Evolutionary conservation across 345 rosid species (phyloP).

Genomic region (Geranium brycei): DNA sequence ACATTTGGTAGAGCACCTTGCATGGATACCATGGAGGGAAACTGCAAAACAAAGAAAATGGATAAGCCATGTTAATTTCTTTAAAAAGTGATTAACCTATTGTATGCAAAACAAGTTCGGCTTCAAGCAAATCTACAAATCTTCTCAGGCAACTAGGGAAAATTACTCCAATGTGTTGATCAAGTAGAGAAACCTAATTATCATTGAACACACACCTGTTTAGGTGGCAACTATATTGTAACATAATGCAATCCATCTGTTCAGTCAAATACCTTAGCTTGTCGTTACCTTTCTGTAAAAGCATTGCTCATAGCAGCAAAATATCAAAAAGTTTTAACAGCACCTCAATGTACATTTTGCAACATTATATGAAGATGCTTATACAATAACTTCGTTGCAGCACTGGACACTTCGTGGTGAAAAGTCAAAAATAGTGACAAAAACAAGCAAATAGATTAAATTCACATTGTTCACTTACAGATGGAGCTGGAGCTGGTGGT

Average conservation of each 20-base stretch:
- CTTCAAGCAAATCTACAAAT: no score
- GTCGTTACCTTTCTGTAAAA: background rate
- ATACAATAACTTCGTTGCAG: no score
- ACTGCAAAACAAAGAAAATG: conserved; percentile 28
- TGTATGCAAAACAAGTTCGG: background rate
- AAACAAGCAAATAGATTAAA: background rate
- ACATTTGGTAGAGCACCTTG: conserved; percentile 51
- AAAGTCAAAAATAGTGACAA: background rate
- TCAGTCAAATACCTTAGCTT: background rate
- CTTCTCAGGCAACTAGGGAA: background rate
- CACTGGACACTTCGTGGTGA: no score
- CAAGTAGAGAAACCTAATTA: background rate
- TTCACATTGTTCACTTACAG: conserved; percentile 26
- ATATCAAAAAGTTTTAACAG: no score
- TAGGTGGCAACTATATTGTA: background rate
- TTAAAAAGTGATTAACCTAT: no score
- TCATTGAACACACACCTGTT: no score
- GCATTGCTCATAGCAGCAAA: background rate
- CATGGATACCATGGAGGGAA: conserved; percentile 61
- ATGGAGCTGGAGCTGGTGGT: conserved; percentile 34
- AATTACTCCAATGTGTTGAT: background rate
- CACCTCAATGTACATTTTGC: no score
- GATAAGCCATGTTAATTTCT: background rate
- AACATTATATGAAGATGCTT: no score
- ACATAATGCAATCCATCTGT: background rate